Evolutionary conservation across 139 green algal genomes (phyloP).

Genomic region (Desmodesmus armatus): DNA sequence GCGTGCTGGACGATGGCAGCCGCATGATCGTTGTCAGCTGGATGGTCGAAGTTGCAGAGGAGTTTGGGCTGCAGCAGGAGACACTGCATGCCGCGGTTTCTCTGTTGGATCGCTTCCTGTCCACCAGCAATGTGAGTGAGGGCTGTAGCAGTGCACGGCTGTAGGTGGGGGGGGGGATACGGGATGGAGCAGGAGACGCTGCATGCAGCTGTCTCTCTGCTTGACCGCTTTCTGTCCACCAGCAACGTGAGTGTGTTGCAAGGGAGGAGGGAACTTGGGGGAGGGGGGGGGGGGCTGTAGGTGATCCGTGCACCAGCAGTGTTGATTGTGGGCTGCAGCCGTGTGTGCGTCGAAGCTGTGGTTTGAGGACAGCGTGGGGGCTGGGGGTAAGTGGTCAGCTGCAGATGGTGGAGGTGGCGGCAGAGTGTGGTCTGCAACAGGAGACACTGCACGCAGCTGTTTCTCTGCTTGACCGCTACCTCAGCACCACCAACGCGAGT

Average conservation of each 20-base stretch:
- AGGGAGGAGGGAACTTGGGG: too few species aligned
- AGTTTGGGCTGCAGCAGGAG: slow-evolving; percentile 69
- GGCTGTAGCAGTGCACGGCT: background rate
- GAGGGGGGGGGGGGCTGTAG: too few species aligned
- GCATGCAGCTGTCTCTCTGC: slow-evolving; percentile 50
- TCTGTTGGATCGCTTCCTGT: slow-evolving; percentile 70
- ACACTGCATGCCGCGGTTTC: slow-evolving; percentile 60
- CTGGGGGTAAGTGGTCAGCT: slow-evolving; percentile 55
- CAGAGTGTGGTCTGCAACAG: slow-evolving; percentile 66
- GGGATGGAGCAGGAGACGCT: slow-evolving; percentile 68
- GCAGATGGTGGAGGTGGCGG: slow-evolving; percentile 66
- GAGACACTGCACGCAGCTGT: slow-evolving; percentile 66
- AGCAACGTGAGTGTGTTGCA: slow-evolving; percentile 17
- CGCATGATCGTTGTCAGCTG: slow-evolving; percentile 59
- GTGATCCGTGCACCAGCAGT: too few species aligned
- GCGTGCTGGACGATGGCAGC: slow-evolving; percentile 46
- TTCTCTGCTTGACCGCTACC: slow-evolving; percentile 66
- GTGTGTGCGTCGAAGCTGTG: too few species aligned
- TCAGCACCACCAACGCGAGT: slow-evolving; percentile 37
- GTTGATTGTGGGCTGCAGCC: too few species aligned
- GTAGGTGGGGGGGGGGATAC: too few species aligned
- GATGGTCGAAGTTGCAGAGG: slow-evolving; percentile 64
- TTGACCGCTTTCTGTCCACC: slow-evolving; percentile 69
- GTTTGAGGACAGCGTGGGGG: too few species aligned
- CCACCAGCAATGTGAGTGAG: slow-evolving; percentile 4